These are phyloP conservation scores for Penicillium maclennaniae DNA, from an alignment of 495 filamentous ascomycete genomes.

Conservation along the genomic window DNA sequence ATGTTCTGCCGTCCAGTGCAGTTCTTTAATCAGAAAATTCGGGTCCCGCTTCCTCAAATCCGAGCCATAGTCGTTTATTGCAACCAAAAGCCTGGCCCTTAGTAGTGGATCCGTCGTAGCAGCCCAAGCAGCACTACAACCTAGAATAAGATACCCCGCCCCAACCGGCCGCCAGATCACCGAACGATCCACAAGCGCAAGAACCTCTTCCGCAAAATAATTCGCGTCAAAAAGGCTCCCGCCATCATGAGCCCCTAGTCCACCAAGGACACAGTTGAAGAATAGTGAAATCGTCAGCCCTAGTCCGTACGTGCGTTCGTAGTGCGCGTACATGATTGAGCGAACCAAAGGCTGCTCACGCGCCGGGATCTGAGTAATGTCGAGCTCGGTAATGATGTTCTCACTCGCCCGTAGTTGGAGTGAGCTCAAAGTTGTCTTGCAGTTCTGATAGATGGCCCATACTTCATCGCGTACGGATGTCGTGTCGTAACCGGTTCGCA, in stretches of 20 bases:
- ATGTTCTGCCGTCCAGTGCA: slow-evolving; percentile 13
- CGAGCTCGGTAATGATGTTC: slow-evolving; percentile 7
- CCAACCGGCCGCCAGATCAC: slow-evolving; percentile 28
- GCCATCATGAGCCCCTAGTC: slow-evolving; percentile 14
- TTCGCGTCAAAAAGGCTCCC: slow-evolving; percentile 19
- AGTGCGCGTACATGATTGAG: slow-evolving; percentile 24
- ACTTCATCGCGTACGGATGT: slow-evolving; percentile 19
- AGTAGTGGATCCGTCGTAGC: slow-evolving; percentile 20
- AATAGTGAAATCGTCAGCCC: slow-evolving; percentile 28
- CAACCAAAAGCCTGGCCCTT: slow-evolving; percentile 7
- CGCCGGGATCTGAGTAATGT: not conserved
- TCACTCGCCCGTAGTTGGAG: slow-evolving; percentile 12
- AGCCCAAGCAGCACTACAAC: slow-evolving; percentile 27
- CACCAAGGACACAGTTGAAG: slow-evolving; percentile 32
- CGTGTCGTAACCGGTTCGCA: slow-evolving; percentile 7
- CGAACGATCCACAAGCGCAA: slow-evolving; percentile 25
- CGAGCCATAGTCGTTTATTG: slow-evolving; percentile 24
- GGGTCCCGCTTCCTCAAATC: slow-evolving; percentile 22
- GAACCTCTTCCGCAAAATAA: slow-evolving; percentile 25
- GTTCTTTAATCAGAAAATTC: not conserved
- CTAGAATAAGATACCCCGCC: slow-evolving; percentile 29
- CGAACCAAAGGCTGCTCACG: not conserved
- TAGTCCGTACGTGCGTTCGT: slow-evolving; percentile 33
- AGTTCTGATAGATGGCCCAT: slow-evolving; percentile 24
- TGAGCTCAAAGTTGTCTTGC: slow-evolving; percentile 16